Evolutionary conservation across 495 filamentous ascomycete genomes (phyloP).

Genomic region (Lasiosphaeriaceae sp.): DNA sequence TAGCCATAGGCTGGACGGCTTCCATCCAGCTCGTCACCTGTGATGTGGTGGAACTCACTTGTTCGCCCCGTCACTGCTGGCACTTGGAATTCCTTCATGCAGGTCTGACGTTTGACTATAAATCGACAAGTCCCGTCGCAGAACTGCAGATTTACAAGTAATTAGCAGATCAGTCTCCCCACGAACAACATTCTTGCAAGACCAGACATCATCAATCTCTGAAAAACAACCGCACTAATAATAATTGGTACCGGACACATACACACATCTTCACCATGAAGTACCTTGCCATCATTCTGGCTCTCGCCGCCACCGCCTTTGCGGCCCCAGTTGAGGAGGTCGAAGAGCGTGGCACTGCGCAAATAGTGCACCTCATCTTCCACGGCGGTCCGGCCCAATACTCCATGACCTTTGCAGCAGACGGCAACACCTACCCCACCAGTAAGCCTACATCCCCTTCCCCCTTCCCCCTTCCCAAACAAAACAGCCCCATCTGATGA

Average conservation of each 20-base stretch:
- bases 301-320: constrained; percentile 8
- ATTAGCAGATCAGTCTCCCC: too few relatives aligned
- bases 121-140: too few relatives aligned
- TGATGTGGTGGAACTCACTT: background rate
- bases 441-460: constrained; percentile 10
- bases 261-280: constrained; percentile 13
- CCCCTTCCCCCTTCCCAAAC: background rate
- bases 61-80: background rate
- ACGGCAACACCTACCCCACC: constrained; percentile 21
- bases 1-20: too few relatives aligned
- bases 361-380: constrained; percentile 27
- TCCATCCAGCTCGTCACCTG: background rate
- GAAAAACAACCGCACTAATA: background rate
- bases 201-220: too few relatives aligned
- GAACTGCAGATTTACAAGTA: too few relatives aligned
- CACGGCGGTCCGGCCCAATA: constrained; percentile 27
- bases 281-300: constrained; percentile 10
- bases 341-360: constrained; percentile 15
- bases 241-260: background rate
- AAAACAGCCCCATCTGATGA: background rate
- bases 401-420: constrained; percentile 24
- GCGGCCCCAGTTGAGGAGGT: constrained; percentile 16
- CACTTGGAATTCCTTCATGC: too few relatives aligned
- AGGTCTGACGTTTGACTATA: too few relatives aligned
- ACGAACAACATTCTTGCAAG: too few relatives aligned